phyloP scores from a whole-genome alignment of 345 rosid species.

The Hevea brasiliensis region DNA sequence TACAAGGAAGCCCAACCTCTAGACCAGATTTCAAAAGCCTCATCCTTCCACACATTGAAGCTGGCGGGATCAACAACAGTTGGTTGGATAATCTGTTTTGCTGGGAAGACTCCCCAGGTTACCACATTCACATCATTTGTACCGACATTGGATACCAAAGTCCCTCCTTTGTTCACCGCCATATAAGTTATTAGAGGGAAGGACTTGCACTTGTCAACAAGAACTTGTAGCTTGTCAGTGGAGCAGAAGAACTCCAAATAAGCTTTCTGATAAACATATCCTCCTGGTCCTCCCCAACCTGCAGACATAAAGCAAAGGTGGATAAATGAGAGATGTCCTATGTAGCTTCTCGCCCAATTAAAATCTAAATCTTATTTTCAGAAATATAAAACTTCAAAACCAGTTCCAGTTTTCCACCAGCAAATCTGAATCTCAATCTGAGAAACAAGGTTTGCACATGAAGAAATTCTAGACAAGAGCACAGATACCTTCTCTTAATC shows the following conservation, averaged over 20 bases:
- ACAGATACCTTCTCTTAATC: not conserved
- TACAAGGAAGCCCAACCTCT: constrained; percentile 80
- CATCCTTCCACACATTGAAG: constrained; percentile 93
- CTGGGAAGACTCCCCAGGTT: constrained; percentile 97
- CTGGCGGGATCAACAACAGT: constrained; percentile 98
- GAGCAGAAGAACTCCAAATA: constrained; percentile 96
- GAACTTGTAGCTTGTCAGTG: constrained; percentile 53
- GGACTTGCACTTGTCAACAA: constrained; percentile 69
- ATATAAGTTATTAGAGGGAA: constrained; percentile 60
- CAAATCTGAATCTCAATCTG: not conserved
- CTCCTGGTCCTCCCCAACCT: constrained; percentile 99
- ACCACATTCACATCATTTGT: constrained; percentile 72
- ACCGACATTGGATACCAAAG: constrained; percentile 56
- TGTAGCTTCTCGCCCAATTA: not conserved
- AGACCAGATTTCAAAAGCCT: constrained; percentile 96
- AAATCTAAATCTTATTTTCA: not conserved
- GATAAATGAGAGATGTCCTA: constrained; percentile 1
- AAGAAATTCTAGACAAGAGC: constrained; percentile 2
- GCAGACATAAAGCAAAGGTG: constrained; percentile 11
- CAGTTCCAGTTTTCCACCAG: not conserved
- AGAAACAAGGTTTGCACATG: not conserved
- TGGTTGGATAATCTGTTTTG: constrained; percentile 85
- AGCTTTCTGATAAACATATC: constrained; percentile 94
- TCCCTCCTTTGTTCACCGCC: constrained; percentile 67
- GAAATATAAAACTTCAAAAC: not conserved